These are phyloP conservation scores for Glomus cerebriforme DNA, from an alignment of 192 early-diverging fungal genomes.

Conservation along the genomic window DNA sequence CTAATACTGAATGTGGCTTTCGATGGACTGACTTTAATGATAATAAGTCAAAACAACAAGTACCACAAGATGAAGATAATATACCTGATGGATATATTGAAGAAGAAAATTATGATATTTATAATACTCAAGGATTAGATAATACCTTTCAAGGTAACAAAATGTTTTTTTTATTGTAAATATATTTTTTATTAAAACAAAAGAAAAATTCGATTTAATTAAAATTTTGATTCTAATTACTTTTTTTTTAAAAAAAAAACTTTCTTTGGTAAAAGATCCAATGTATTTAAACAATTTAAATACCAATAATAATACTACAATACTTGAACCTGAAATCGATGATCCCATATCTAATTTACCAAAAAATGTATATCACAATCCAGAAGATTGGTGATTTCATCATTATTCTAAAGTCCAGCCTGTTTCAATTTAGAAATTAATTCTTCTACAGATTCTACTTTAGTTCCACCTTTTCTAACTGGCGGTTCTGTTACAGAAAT, in stretches of 20 bases:
- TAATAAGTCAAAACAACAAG: not conserved
- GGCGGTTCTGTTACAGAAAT: constrained; percentile 91
- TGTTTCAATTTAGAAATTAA: constrained; percentile 82
- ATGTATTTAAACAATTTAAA: not conserved
- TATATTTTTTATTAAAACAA: no score
- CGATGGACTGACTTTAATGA: constrained; percentile 57
- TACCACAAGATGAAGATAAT: not conserved
- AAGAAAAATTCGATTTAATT: not conserved
- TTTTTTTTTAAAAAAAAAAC: no score
- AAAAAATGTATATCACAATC: not conserved
- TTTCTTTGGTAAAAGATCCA: not conserved
- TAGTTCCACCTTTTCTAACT: constrained; percentile 88
- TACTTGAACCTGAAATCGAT: not conserved
- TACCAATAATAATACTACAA: not conserved
- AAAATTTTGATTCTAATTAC: not conserved
- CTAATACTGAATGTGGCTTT: constrained; percentile 65
- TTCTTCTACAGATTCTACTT: constrained; percentile 93
- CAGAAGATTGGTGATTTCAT: constrained; percentile 7
- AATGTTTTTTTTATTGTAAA: not conserved
- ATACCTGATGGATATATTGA: not conserved
- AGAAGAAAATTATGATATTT: not conserved
- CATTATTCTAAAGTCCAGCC: constrained; percentile 18
- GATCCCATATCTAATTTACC: not conserved
- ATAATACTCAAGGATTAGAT: not conserved
- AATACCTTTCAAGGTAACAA: not conserved